Conservation (phyloP, 75 land plant genomes). For the Chamaecyparis obtusa region DNA sequence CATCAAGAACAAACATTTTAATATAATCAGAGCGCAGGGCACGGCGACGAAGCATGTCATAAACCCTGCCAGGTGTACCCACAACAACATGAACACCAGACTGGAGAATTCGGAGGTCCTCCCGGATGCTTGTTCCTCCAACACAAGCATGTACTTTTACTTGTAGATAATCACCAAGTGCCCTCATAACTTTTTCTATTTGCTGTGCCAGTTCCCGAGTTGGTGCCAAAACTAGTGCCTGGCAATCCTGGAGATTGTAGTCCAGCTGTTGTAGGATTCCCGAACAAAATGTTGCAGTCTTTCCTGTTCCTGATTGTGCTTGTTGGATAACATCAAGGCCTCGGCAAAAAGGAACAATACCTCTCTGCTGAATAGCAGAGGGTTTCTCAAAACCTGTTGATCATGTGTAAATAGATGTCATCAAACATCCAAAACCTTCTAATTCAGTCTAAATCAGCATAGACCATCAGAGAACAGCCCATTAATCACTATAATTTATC, state of each 20-base stretch:
- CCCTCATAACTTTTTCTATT: conserved; percentile 85
- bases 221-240: conserved; percentile 69
- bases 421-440: neutral
- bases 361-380: conserved; percentile 74
- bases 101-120: conserved; percentile 62
- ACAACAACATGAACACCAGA: conserved; percentile 73
- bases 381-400: conserved; percentile 72
- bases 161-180: conserved; percentile 74
- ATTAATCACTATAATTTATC: neutral
- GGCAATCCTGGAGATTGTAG: conserved; percentile 55
- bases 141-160: conserved; percentile 84
- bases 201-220: conserved; percentile 75
- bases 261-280: conserved; percentile 71
- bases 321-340: conserved; percentile 68
- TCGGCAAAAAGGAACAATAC: conserved; percentile 71
- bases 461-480: too few relatives aligned
- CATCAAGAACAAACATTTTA: conserved; percentile 68
- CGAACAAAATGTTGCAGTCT: conserved; percentile 76
- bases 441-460: neutral
- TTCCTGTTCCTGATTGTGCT: conserved; percentile 78
- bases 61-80: conserved; percentile 72
- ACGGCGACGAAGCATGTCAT: conserved; percentile 53
- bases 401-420: neutral
- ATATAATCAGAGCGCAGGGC: conserved; percentile 53
- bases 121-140: conserved; percentile 70